phyloP scores from a whole-genome alignment of 805 yeast species.

The Tetrapisispora taiwanensis region DNA sequence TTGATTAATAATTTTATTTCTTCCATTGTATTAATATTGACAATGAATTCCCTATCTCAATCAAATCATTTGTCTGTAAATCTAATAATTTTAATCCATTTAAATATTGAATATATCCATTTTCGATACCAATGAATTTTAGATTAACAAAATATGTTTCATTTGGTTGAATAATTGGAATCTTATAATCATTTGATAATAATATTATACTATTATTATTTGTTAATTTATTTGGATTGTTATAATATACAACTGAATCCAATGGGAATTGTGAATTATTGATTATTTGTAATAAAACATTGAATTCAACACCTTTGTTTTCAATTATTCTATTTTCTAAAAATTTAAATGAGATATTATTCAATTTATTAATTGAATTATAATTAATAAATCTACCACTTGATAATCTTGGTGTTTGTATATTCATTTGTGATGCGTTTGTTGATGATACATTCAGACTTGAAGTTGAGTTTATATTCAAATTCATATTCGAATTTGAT shows the following conservation, averaged over 20 bases:
- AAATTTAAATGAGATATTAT: constrained; percentile 22
- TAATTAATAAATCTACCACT: constrained; percentile 7
- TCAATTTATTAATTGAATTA: constrained; percentile 14
- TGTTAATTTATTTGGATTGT: constrained; percentile 6
- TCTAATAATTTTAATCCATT: constrained; percentile 27
- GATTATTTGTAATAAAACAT: constrained; percentile 20
- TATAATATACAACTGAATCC: constrained; percentile 22
- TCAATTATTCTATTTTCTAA: constrained; percentile 14
- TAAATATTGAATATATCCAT: constrained; percentile 24
- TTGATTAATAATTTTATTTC: too few species aligned
- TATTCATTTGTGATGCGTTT: not conserved
- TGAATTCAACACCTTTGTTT: constrained; percentile 19
- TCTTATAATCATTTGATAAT: constrained; percentile 26
- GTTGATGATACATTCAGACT: not conserved
- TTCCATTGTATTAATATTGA: constrained; percentile 21
- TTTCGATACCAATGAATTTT: constrained; percentile 21
- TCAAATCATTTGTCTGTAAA: constrained; percentile 20
- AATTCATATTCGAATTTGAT: not conserved
- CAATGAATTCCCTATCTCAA: constrained; percentile 23
- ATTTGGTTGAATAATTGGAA: constrained; percentile 21
- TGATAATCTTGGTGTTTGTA: constrained; percentile 13
- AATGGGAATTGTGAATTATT: constrained; percentile 19
- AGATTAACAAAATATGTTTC: constrained; percentile 23
- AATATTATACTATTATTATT: constrained; percentile 21
- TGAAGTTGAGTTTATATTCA: not conserved